Evolutionary conservation across 805 yeast genomes (phyloP).

Genomic region (Saturnispora gosingensis): DNA sequence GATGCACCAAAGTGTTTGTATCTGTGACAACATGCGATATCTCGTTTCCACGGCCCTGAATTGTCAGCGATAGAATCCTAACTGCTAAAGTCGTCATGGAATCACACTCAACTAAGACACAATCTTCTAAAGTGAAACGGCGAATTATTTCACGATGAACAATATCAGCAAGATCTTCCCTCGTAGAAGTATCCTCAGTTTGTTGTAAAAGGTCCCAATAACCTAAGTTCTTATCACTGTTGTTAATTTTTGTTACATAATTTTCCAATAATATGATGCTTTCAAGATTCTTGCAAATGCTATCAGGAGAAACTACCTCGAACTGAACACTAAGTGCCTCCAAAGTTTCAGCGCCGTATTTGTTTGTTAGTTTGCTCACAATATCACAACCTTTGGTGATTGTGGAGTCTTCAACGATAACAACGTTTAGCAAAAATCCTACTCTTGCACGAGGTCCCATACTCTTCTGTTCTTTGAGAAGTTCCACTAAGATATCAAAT

Average conservation of each 20-base stretch:
- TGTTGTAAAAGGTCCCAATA: conserved; percentile 29
- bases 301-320: conserved; percentile 33
- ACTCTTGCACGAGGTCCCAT: conserved; percentile 49
- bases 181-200: conserved; percentile 48
- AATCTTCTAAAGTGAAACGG: conserved; percentile 34
- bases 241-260: conserved; percentile 14
- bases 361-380: conserved; percentile 7
- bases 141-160: conserved; percentile 40
- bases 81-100: conserved; percentile 80
- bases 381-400: neutral
- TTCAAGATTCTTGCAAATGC: conserved; percentile 29
- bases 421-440: conserved; percentile 54
- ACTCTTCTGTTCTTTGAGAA: conserved; percentile 52
- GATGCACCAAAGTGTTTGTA: conserved; percentile 41
- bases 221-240: conserved; percentile 12
- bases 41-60: conserved; percentile 76
- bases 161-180: conserved; percentile 48
- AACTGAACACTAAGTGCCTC: conserved; percentile 29
- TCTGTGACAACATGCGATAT: conserved; percentile 47
- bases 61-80: conserved; percentile 66
- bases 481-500: conserved; percentile 53
- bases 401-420: conserved; percentile 4
- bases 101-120: conserved; percentile 59
- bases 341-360: conserved; percentile 14
- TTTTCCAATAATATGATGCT: conserved; percentile 29